Evolutionary conservation across 2,329 filamentous ascomycete genomes (phyloP).

Genomic region (Pseudovirgaria hyperparasitica): DNA sequence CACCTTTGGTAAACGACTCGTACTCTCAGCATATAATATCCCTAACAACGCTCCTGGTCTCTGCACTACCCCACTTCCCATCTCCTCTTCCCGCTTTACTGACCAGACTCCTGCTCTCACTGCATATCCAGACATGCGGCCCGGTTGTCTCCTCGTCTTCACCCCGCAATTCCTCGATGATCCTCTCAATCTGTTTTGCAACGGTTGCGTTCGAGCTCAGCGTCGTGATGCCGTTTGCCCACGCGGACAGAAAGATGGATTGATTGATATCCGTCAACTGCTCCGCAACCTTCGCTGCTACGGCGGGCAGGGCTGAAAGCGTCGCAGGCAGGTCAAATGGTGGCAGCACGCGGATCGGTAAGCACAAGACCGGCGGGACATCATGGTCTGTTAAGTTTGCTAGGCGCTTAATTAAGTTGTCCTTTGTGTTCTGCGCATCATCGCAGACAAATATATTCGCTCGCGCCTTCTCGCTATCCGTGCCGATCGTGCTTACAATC

Average conservation of each 20-base stretch:
- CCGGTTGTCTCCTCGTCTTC: slow-evolving; percentile 40
- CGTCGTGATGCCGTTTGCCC: slow-evolving; percentile 50
- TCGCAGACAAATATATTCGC: slow-evolving; percentile 48
- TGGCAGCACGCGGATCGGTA: slow-evolving; percentile 46
- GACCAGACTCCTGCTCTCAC: slow-evolving; percentile 51
- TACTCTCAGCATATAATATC: too few species aligned
- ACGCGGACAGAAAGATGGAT: slow-evolving; percentile 61
- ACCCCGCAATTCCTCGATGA: slow-evolving; percentile 39
- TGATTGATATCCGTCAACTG: slow-evolving; percentile 49
- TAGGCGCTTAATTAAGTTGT: slow-evolving; percentile 14
- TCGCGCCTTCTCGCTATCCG: slow-evolving; percentile 35
- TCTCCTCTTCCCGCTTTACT: slow-evolving; percentile 36
- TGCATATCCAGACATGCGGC: slow-evolving; percentile 52
- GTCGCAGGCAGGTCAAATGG: slow-evolving; percentile 5
- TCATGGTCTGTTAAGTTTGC: slow-evolving; percentile 38
- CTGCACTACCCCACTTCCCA: slow-evolving; percentile 38
- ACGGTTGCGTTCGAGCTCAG: slow-evolving; percentile 59
- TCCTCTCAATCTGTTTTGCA: slow-evolving; percentile 49
- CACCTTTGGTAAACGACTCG: too few species aligned
- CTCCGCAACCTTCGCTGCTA: slow-evolving; percentile 30
- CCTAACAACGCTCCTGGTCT: too few species aligned
- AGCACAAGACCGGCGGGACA: slow-evolving; percentile 39
- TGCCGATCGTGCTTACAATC: slow-evolving; percentile 26
- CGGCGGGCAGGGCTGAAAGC: slow-evolving; percentile 28
- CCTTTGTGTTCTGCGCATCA: slow-evolving; percentile 27